Percentiles rank a stretch among this genome's conserved stretches.
Conservation (phyloP, 257 asterid genomes). For the Fraxinus anomala region DNA sequence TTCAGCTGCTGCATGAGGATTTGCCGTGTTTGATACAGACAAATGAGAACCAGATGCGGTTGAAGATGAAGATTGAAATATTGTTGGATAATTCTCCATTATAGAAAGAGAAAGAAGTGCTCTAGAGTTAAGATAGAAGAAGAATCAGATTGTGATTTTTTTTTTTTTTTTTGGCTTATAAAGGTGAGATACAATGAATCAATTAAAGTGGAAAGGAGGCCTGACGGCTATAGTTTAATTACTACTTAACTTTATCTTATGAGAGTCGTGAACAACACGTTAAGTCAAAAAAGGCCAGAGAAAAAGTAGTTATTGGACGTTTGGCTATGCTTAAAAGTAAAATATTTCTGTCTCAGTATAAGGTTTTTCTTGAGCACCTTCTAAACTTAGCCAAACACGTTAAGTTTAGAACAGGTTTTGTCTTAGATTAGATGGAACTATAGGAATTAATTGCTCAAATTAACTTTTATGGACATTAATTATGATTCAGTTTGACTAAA, state of each 20-base stretch:
- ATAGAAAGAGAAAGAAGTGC: not conserved
- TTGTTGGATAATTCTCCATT: slow-evolving; percentile 44
- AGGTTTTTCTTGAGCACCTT: not conserved
- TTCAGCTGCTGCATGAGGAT: slow-evolving; percentile 7
- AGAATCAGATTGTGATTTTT: slow-evolving; percentile 2
- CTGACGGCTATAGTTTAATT: slow-evolving; percentile 37
- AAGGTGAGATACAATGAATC: slow-evolving; percentile 11
- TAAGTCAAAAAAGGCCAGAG: slow-evolving; percentile 29
- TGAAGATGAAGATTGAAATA: slow-evolving; percentile 39
- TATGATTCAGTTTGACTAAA: not conserved
- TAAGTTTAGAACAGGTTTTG: not conserved
- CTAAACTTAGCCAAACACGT: not conserved
- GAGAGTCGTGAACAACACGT: slow-evolving; percentile 48
- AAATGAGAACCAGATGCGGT: slow-evolving; percentile 22
- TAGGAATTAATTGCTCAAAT: not conserved
- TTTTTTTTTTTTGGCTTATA: slow-evolving; percentile 17
- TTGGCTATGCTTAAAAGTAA: too few species aligned
- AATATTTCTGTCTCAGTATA: too few species aligned
- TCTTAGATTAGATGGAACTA: not conserved
- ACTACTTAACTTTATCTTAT: not conserved
- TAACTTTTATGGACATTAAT: too few species aligned
- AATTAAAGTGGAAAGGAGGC: slow-evolving; percentile 44
- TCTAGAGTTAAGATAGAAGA: slow-evolving; percentile 10
- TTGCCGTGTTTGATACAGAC: slow-evolving; percentile 18
- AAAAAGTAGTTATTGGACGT: not conserved